These are phyloP conservation scores for Pisolithus marmoratus DNA, from an alignment of 768 basidiomycete species.

Conservation along the genomic window DNA sequence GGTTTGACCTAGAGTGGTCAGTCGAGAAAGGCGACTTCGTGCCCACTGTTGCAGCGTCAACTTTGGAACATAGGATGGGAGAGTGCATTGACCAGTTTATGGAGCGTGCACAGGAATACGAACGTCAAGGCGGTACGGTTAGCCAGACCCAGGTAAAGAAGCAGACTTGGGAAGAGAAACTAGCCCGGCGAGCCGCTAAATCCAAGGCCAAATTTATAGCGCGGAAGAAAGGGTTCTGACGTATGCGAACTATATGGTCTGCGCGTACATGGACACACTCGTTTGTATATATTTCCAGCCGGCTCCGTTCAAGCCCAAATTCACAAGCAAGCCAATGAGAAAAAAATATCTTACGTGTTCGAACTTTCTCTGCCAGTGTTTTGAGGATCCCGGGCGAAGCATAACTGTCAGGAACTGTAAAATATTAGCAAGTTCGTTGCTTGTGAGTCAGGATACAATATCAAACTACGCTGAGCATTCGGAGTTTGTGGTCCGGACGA, in stretches of 20 bases:
- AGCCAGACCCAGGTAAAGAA: conserved; percentile 74
- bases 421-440: too few species aligned
- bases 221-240: conserved; percentile 10
- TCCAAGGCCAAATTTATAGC: conserved; percentile 23
- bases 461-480: too few species aligned
- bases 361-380: too few species aligned
- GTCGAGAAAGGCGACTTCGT: conserved; percentile 8
- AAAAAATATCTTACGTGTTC: too few species aligned
- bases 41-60: conserved; percentile 12
- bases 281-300: too few species aligned
- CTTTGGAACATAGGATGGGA: conserved; percentile 67
- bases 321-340: too few species aligned
- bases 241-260: background rate
- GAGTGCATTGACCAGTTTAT: conserved; percentile 56
- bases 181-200: conserved; percentile 33
- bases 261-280: too few species aligned
- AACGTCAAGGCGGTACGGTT: conserved; percentile 48
- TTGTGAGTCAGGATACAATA: too few species aligned
- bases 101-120: conserved; percentile 39
- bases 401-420: too few species aligned
- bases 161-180: conserved; percentile 36
- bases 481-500: too few species aligned
- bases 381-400: too few species aligned
- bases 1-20: conserved; percentile 79
- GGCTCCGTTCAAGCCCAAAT: too few species aligned